Evolutionary conservation across 2,329 filamentous ascomycete species (phyloP).

Genomic region (Lachnellula occidentalis): DNA sequence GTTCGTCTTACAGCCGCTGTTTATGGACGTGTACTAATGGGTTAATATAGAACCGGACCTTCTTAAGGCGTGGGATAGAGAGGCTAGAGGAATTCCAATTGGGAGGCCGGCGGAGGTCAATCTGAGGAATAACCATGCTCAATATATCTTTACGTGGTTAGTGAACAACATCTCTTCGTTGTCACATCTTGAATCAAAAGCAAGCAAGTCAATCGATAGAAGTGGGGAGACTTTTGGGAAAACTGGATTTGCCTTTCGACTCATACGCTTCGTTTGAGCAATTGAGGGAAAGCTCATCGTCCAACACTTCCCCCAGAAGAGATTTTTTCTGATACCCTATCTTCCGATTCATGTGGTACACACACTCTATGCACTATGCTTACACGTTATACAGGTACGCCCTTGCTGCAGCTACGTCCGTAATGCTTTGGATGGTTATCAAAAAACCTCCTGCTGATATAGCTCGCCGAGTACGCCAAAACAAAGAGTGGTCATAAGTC

Average conservation of each 20-base stretch:
- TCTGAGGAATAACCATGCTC: slow-evolving; percentile 90
- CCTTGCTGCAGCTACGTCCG: slow-evolving; percentile 73
- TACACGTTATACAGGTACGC: slow-evolving; percentile 62
- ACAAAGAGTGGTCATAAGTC: slow-evolving; percentile 61
- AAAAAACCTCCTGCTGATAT: slow-evolving; percentile 76
- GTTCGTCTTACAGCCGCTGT: slow-evolving; percentile 41
- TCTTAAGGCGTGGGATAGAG: slow-evolving; percentile 67
- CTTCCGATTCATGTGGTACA: too few relatives aligned
- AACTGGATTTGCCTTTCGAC: too few relatives aligned
- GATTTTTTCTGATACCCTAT: too few relatives aligned
- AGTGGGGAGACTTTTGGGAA: too few relatives aligned
- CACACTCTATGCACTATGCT: background rate
- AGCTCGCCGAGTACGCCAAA: slow-evolving; percentile 68
- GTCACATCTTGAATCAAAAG: background rate
- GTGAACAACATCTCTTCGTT: slow-evolving; percentile 28
- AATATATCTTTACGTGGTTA: slow-evolving; percentile 99
- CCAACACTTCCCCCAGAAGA: too few relatives aligned
- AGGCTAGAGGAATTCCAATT: slow-evolving; percentile 80
- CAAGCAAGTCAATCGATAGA: too few relatives aligned
- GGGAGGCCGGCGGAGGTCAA: slow-evolving; percentile 86
- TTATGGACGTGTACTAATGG: slow-evolving; percentile 10
- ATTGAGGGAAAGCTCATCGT: too few relatives aligned
- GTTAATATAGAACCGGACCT: slow-evolving; percentile 64
- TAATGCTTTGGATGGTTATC: slow-evolving; percentile 96
- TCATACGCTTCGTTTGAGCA: too few relatives aligned